Evolutionary conservation across 305 asterid genomes (phyloP), one percentile per base, ranked within the genome.

Genomic region (Fraxinus xanthoxyloides): DNA sequence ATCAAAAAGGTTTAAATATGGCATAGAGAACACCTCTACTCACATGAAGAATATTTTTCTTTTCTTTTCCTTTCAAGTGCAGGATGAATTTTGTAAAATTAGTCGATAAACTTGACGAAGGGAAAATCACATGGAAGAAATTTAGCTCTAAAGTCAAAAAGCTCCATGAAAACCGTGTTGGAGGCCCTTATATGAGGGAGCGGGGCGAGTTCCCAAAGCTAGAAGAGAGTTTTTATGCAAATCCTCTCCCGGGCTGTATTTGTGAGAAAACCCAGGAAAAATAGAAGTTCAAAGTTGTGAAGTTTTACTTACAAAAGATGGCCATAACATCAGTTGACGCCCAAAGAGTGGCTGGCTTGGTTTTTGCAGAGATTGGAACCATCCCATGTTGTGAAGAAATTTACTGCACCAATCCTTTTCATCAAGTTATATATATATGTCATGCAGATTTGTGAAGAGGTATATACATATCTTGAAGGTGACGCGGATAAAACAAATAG

Each of bases 141-240:
- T 96, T 96, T 84, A 87, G 90, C 78, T 92, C 95, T 5, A 88
- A 92, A 87, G 95, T 94, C 6, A 92, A 90, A 82, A 89, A 86
- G 87, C 93, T 94, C 85, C 98, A 94, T 78, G 82, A 77, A 83
- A 91, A 90, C 77, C 93, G 94, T 23, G 78, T 40, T 61, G 99
- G 99, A 74, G 97, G 92, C 31, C 99, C 99, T 17, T 96, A 94
- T 70, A 4, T 69, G 87, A 94, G 99, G 88, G 97, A 94, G 81
- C 80, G 91, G 0, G 97, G 98, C 12, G 98, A 96, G 85, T 90
- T 92, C 74, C 99, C 98, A 0, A 96, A 93, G 89, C 91, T 96
- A 51, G 99, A 96, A 87, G 98, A 96, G 88, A 94, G 95, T 85
- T 96, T 94, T 80, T 96, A 92, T 75, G 99, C 99, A 21, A 96